Percentiles rank a stretch among this genome's conserved stretches.
These are phyloP conservation scores for Closterium sp. DNA, from an alignment of 139 green algal species.

Conservation along the genomic window DNA sequence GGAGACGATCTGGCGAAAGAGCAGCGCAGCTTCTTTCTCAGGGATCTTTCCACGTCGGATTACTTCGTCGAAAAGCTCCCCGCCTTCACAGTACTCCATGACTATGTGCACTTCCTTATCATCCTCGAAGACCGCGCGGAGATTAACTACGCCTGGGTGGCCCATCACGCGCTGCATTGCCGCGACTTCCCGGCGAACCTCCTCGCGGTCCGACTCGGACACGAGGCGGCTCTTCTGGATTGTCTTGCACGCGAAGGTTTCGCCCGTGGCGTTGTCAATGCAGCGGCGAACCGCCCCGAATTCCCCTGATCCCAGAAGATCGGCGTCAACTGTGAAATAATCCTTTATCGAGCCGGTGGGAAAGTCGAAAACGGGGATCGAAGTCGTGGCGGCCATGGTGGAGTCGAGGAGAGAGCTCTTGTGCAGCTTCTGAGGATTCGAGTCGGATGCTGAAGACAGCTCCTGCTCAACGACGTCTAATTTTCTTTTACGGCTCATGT, in stretches of 20 bases:
- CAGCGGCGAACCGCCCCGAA: neutral
- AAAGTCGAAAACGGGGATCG: neutral
- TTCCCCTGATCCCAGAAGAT: neutral
- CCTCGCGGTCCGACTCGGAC: conserved; percentile 79
- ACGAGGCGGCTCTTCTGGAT: conserved; percentile 87
- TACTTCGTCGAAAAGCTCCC: conserved; percentile 95
- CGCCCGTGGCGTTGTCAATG: conserved; percentile 30
- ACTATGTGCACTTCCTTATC: conserved; percentile 21
- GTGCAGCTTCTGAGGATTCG: neutral
- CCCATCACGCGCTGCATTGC: conserved; percentile 83
- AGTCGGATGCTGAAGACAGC: neutral
- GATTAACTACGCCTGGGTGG: conserved; percentile 71
- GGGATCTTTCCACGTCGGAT: conserved; percentile 73
- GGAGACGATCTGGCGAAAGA: conserved; percentile 83
- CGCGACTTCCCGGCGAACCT: conserved; percentile 85
- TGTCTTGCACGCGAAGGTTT: conserved; percentile 77
- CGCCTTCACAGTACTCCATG: conserved; percentile 54
- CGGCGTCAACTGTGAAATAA: neutral
- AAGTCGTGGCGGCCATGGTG: neutral
- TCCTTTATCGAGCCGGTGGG: neutral
- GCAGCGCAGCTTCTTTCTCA: conserved; percentile 78
- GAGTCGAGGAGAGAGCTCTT: neutral
- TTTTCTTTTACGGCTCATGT: neutral
- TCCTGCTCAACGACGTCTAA: neutral
- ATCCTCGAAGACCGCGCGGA: conserved; percentile 11